Percentiles rank a stretch among this genome's conserved stretches.
Evolutionary conservation across 78 protist genomes (phyloP).

Genomic region (Parvularia atlantis): DNA sequence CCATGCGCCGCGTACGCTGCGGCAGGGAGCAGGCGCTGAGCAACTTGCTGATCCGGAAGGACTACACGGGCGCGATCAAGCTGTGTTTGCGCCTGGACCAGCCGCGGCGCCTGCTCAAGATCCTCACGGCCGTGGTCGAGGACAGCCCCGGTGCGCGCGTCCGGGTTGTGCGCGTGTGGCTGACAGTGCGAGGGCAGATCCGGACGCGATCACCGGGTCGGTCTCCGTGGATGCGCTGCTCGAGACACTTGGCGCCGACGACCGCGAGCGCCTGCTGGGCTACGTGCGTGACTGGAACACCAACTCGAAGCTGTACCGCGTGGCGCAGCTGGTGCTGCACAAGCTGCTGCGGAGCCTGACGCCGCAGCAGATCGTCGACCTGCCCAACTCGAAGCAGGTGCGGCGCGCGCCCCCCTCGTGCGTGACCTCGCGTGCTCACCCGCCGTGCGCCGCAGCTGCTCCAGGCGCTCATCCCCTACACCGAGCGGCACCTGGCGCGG

Average conservation of each 20-base stretch:
- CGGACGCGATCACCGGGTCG: not conserved
- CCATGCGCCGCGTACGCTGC: not conserved
- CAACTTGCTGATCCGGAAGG: slow-evolving; percentile 25
- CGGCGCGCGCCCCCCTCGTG: not conserved
- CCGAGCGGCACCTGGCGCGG: slow-evolving; percentile 70
- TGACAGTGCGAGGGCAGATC: not conserved
- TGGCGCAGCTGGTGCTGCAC: slow-evolving; percentile 35
- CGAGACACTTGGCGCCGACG: not conserved
- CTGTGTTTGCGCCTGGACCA: slow-evolving; percentile 58
- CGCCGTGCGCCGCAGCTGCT: slow-evolving; percentile 4
- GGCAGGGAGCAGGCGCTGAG: slow-evolving; percentile 21
- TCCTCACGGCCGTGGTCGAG: slow-evolving; percentile 15
- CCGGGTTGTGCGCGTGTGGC: not conserved
- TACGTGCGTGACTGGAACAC: slow-evolving; percentile 83
- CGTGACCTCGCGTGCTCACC: too few species aligned
- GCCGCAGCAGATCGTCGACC: slow-evolving; percentile 3
- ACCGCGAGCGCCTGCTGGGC: slow-evolving; percentile 30
- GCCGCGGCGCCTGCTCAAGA: slow-evolving; percentile 36
- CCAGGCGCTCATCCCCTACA: slow-evolving; percentile 72
- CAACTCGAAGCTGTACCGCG: slow-evolving; percentile 13
- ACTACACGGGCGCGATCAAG: slow-evolving; percentile 23
- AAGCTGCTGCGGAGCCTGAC: slow-evolving; percentile 12
- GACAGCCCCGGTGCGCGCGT: not conserved
- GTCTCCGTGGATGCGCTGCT: not conserved
- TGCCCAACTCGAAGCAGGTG: not conserved